Evolutionary conservation across 805 yeast genomes (phyloP), one percentile per base, ranked within the genome.

Genomic region (Yueomyces sinensis): DNA sequence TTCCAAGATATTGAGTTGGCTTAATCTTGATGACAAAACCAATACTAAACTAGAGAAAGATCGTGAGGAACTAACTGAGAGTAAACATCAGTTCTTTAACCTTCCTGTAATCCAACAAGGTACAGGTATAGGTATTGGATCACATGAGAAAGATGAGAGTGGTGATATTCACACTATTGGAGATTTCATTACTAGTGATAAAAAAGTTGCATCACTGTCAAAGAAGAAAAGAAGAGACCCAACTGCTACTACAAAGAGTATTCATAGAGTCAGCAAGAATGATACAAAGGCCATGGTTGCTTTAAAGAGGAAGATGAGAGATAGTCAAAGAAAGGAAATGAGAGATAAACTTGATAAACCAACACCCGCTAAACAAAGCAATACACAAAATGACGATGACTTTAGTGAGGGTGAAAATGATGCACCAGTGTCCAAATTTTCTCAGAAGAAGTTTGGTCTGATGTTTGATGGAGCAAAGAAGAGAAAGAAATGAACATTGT

Each of bases 211-310:
- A 14, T 42, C 59, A 3, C 35, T 57, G 17, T 41, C 58, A 2
- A 57, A 55, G 35, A 54, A 52, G 42, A 55, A 46, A 38, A 46
- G 44, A 16, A 35, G 42, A 24, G 15, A 20, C n/a, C 37, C 30
- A 30, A 28, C 29, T 31, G 32, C 39, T 6, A 35, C 31, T 23
- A 35, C 37, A 24, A 47, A 39, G 31, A 43, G 36, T 30, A 44
- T 52, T 11, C 49, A 53, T 35, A 46, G 50, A 35, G 42, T 46
- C 2, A 43, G 48, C 4, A 51, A 53, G 31, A 52, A 49, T 34
- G 62, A 57, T 35, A 52, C 59, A 3, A 47, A 45, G 30, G 61
- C 62, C 1, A 57, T 56, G 54, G 40, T 50, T 11, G 56, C 61
- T 1, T 42, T 57, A 28, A 57, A 57, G 38, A 39, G 53, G 27